Evolutionary conservation across 768 basidiomycete species (phyloP).

Genomic region (Butyriboletus loyo): DNA sequence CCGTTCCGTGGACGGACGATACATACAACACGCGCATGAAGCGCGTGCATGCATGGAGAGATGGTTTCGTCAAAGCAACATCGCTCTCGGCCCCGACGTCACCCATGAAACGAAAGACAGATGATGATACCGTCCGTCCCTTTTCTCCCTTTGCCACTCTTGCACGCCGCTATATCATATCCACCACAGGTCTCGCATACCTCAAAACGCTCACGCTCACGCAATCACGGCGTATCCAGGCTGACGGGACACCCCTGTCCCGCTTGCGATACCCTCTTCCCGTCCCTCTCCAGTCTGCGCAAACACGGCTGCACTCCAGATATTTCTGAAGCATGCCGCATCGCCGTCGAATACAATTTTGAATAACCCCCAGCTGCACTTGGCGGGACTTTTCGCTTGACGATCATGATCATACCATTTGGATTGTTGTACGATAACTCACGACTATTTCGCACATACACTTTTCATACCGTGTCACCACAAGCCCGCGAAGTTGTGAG

Average conservation of each 20-base stretch:
- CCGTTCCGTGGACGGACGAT: slow-evolving; percentile 39
- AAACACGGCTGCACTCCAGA: slow-evolving; percentile 55
- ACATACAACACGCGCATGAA: slow-evolving; percentile 55
- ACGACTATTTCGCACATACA: slow-evolving; percentile 29
- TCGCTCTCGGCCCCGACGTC: slow-evolving; percentile 25
- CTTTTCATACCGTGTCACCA: slow-evolving; percentile 18
- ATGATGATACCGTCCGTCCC: slow-evolving; percentile 41
- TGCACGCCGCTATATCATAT: slow-evolving; percentile 18
- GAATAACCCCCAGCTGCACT: slow-evolving; percentile 39
- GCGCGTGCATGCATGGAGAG: slow-evolving; percentile 72
- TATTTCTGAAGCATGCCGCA: slow-evolving; percentile 66
- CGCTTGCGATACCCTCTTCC: slow-evolving; percentile 69
- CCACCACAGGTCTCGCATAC: slow-evolving; percentile 44
- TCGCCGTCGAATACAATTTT: slow-evolving; percentile 72
- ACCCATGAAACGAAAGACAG: slow-evolving; percentile 47
- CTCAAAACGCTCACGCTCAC: slow-evolving; percentile 56
- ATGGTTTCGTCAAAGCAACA: slow-evolving; percentile 48
- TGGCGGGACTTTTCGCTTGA: background rate
- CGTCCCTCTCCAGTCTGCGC: slow-evolving; percentile 54
- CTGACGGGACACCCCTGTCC: slow-evolving; percentile 63
- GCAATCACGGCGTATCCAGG: slow-evolving; percentile 33
- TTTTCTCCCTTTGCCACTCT: background rate
- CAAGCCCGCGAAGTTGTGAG: slow-evolving; percentile 11
- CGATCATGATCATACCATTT: slow-evolving; percentile 20
- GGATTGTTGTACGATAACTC: slow-evolving; percentile 30